Percentiles rank a stretch among this genome's conserved stretches.
Evolutionary conservation across 306 rosid genomes (phyloP).

Genomic region (Vachellia collinsii): DNA sequence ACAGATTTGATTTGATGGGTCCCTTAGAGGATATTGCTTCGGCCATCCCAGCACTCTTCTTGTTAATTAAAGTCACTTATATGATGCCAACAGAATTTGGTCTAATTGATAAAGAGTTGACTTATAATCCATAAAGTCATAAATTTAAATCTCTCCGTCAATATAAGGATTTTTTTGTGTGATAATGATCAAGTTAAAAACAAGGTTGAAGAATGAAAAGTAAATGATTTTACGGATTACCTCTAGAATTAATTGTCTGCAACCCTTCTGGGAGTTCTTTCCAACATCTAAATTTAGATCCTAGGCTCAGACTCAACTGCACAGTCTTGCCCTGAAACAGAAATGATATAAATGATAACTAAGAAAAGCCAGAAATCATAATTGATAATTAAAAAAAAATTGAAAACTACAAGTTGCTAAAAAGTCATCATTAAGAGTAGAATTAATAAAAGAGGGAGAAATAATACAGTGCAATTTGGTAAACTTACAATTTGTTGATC

Average conservation of each 20-base stretch:
- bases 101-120: too few relatives aligned
- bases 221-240: slow-evolving; percentile 45
- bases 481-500: too few relatives aligned
- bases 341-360: slow-evolving; percentile 32
- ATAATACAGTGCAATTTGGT: not conserved
- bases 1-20: too few relatives aligned
- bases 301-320: slow-evolving; percentile 85
- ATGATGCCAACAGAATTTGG: too few relatives aligned
- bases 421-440: slow-evolving; percentile 1
- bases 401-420: not conserved
- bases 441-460: not conserved
- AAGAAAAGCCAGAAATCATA: slow-evolving; percentile 27
- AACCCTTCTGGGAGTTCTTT: slow-evolving; percentile 56
- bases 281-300: slow-evolving; percentile 86
- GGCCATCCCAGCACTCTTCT: too few relatives aligned
- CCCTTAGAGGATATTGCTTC: too few relatives aligned
- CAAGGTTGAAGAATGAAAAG: slow-evolving; percentile 1
- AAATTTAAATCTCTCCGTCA: too few relatives aligned
- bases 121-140: too few relatives aligned
- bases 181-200: too few relatives aligned
- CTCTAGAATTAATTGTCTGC: slow-evolving; percentile 51
- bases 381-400: not conserved
- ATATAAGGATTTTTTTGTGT: too few relatives aligned
- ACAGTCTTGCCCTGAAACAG: slow-evolving; percentile 51
- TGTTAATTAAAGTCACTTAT: too few relatives aligned